phyloP scores from a whole-genome alignment of 495 filamentous ascomycete genomes.

The Aspergillus campestris region DNA sequence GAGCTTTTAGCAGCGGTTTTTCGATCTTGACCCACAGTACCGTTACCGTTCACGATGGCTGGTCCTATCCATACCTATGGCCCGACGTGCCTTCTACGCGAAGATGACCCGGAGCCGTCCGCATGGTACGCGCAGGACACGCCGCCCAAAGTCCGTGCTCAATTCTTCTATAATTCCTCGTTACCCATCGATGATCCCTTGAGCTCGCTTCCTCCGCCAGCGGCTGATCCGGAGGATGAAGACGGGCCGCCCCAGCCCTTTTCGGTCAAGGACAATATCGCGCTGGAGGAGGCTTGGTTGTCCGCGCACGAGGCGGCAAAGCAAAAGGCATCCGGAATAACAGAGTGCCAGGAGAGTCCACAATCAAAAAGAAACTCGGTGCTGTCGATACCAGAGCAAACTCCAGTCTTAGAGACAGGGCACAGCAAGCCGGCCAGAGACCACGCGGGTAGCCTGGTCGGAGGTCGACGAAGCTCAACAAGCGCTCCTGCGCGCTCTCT shows the following conservation, averaged over 20 bases:
- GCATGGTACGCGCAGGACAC: constrained; percentile 22
- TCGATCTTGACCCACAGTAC: background rate
- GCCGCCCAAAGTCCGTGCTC: constrained; percentile 48
- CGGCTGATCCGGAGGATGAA: constrained; percentile 36
- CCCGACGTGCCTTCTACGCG: constrained; percentile 40
- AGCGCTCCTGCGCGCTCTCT: constrained; percentile 9
- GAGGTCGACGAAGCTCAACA: constrained; percentile 17
- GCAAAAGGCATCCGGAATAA: constrained; percentile 17
- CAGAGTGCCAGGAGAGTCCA: constrained; percentile 23
- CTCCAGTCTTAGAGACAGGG: constrained; percentile 24
- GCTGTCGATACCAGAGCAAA: constrained; percentile 37
- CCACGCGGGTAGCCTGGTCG: constrained; percentile 17
- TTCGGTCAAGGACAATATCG: constrained; percentile 62
- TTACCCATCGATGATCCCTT: constrained; percentile 78
- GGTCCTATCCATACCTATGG: constrained; percentile 48
- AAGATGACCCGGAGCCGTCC: constrained; percentile 27
- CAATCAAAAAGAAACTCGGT: constrained; percentile 27
- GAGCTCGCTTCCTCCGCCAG: constrained; percentile 53
- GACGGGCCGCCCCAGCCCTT: constrained; percentile 66
- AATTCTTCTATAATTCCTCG: constrained; percentile 74
- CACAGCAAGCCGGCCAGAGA: constrained; percentile 18
- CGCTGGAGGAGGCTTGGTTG: constrained; percentile 66
- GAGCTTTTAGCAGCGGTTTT: background rate
- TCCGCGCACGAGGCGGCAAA: constrained; percentile 39
- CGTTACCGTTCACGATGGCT: constrained; percentile 25